Evolutionary conservation across 495 filamentous ascomycete genomes (phyloP).

Genomic region (Viridothelium virens): DNA sequence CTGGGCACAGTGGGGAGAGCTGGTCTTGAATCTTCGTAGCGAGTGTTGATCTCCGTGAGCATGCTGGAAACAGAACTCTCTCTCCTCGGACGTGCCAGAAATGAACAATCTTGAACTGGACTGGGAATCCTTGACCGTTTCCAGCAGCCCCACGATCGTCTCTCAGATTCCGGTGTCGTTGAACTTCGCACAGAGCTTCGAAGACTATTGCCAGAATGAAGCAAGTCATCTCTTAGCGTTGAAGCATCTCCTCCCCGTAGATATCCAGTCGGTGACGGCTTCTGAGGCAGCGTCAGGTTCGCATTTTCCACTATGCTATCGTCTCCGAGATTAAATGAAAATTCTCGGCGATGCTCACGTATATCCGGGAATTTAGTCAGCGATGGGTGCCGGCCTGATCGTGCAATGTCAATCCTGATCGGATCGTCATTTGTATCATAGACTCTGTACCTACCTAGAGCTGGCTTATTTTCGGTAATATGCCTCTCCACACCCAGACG

Average conservation of each 20-base stretch:
- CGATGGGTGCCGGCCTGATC: neutral
- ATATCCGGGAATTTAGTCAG: slow-evolving; percentile 6
- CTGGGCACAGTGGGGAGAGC: neutral
- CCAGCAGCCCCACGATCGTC: slow-evolving; percentile 12
- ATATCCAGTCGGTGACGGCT: neutral
- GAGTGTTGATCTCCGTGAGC: slow-evolving; percentile 15
- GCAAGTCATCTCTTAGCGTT: neutral
- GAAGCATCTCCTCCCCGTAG: slow-evolving; percentile 1
- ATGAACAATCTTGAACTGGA: slow-evolving; percentile 21
- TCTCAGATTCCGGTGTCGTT: neutral
- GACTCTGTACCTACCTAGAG: neutral
- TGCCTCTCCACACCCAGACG: neutral
- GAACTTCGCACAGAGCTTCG: neutral
- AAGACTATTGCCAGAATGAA: neutral
- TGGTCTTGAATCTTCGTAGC: neutral
- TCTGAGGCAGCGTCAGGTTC: neutral
- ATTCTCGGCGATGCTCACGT: slow-evolving; percentile 19
- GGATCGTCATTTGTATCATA: neutral
- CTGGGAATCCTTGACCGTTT: slow-evolving; percentile 33
- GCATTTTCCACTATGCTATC: slow-evolving; percentile 16
- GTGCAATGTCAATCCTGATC: neutral
- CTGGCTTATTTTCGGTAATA: neutral
- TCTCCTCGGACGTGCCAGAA: slow-evolving; percentile 19
- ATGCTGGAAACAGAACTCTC: slow-evolving; percentile 24
- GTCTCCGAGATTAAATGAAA: slow-evolving; percentile 33